A percentile compares a stretch with the other conserved stretches of the same genome.
Conservation (phyloP, 768 basidiomycete genomes). For the Mycena galopus region DNA sequence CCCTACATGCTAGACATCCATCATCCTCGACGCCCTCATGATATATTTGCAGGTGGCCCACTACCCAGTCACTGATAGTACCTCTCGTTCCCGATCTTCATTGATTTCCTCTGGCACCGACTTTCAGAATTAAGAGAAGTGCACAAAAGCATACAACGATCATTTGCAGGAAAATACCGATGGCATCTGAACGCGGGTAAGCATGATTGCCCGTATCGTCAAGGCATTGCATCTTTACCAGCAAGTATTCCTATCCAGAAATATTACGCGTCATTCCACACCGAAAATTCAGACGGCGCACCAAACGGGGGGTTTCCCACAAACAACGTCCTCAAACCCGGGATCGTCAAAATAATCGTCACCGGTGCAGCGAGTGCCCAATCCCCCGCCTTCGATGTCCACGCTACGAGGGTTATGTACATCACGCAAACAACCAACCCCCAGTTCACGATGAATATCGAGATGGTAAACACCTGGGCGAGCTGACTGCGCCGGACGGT, state of each 20-base stretch:
- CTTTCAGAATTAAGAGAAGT: background rate
- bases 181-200: background rate
- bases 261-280: background rate
- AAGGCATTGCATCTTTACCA: background rate
- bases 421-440: background rate
- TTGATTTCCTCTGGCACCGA: background rate
- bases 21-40: no score
- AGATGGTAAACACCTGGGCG: background rate
- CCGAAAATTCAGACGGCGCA: background rate
- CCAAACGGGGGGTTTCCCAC: background rate
- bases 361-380: background rate
- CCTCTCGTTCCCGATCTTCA: background rate
- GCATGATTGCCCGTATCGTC: background rate
- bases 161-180: constrained; percentile 6
- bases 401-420: background rate
- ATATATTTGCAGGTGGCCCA: no score
- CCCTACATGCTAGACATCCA: no score
- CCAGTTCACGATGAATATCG: background rate
- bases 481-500: background rate
- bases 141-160: constrained; percentile 3
- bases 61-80: no score
- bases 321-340: background rate
- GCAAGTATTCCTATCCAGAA: background rate
- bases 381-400: background rate
- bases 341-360: background rate